phyloP scores from a whole-genome alignment of 1,139 yeast genomes.

The Saccharomyces hybrid region DNA sequence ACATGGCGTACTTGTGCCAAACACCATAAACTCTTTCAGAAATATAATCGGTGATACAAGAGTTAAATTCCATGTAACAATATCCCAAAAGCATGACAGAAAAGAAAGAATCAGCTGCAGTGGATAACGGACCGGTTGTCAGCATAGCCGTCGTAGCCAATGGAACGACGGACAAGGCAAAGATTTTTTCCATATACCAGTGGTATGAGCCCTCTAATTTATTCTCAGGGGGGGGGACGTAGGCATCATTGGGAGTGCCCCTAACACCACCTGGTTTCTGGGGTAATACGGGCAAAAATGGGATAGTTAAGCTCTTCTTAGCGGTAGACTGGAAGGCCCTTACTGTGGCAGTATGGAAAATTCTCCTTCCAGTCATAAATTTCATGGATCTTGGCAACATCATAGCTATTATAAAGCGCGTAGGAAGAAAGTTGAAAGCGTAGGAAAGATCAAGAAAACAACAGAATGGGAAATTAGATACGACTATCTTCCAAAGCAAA shows the following conservation, averaged over 20 bases:
- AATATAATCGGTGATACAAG: constrained; percentile 74
- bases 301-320: constrained; percentile 33
- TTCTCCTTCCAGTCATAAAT: constrained; percentile 3
- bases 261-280: constrained; percentile 73
- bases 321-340: constrained; percentile 31
- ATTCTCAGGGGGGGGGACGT: constrained; percentile 48
- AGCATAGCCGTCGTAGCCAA: constrained; percentile 56
- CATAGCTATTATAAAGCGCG: not conserved
- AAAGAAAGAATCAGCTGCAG: constrained; percentile 50
- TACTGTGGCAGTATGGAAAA: constrained; percentile 1
- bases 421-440: not conserved
- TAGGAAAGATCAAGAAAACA: not conserved
- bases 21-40: constrained; percentile 66
- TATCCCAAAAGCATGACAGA: constrained; percentile 53
- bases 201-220: constrained; percentile 60
- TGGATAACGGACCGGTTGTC: constrained; percentile 44
- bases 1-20: constrained; percentile 55
- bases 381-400: not conserved
- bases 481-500: not conserved
- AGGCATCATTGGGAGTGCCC: constrained; percentile 73
- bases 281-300: constrained; percentile 45
- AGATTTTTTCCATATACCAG: constrained; percentile 62
- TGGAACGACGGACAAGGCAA: constrained; percentile 56
- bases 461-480: not conserved
- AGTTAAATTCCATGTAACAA: constrained; percentile 62